A percentile compares a stretch with the other conserved stretches of the same genome.
Conservation (phyloP, 805 yeast genomes). For the Lachancea waltii region DNA sequence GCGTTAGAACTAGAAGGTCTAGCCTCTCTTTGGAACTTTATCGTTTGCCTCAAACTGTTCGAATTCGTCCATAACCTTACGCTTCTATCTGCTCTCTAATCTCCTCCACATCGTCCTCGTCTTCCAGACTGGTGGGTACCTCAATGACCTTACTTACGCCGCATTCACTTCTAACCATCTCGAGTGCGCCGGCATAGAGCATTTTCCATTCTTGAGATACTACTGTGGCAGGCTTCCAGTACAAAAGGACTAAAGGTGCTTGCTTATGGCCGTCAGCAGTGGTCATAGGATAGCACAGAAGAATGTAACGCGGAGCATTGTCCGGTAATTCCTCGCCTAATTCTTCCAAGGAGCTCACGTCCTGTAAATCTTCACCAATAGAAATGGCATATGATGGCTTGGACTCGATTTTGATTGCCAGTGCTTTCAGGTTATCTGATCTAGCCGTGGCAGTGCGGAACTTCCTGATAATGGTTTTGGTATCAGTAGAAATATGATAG, state of each 20-base stretch:
- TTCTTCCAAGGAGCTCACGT: conserved; percentile 44
- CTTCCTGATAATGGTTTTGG: conserved; percentile 54
- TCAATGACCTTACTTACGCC: conserved; percentile 49
- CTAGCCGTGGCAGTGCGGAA: conserved; percentile 71
- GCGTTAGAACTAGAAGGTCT: too few relatives aligned
- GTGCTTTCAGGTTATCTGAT: conserved; percentile 52
- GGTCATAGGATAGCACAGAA: conserved; percentile 70
- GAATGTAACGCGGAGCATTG: conserved; percentile 67
- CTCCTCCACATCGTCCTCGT: conserved; percentile 29
- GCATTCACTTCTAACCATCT: conserved; percentile 68
- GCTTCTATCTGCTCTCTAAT: conserved; percentile 35
- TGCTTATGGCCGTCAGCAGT: conserved; percentile 65
- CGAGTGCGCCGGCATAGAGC: conserved; percentile 90
- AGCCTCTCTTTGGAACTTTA: too few relatives aligned
- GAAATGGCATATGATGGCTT: conserved; percentile 30
- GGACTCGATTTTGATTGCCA: conserved; percentile 36
- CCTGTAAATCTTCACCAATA: conserved; percentile 49
- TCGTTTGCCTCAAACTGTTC: too few relatives aligned
- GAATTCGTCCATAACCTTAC: not conserved
- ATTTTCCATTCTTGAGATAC: conserved; percentile 68
- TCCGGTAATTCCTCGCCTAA: conserved; percentile 75
- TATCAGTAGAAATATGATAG: conserved; percentile 57
- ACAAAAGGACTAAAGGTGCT: conserved; percentile 71
- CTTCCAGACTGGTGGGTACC: conserved; percentile 31
- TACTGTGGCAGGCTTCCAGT: conserved; percentile 84